Base-by-base conservation (phyloP, 345 rosid species). In the Lumnitzera racemosa region DNA sequence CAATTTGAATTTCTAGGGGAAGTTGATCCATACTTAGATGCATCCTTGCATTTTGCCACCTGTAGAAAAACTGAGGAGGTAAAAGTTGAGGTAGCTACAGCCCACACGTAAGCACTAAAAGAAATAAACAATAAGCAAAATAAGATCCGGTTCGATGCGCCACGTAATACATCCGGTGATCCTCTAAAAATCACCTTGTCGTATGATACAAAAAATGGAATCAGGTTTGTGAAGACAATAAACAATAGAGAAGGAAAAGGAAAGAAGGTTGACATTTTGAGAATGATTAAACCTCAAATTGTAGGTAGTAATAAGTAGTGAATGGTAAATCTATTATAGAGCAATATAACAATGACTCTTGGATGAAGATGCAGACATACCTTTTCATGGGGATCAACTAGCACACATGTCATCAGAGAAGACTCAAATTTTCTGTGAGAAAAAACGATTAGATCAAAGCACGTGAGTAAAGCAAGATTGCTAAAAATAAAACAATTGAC, bases 1-100 rank as follows among this genome's bases (percentile, higher is more conserved):
- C 9, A 36, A 4, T 36, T 36, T 36, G 0, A 36, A 9, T 9
- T 3, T 36, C 9, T 36, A 9, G 4, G 95, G 52, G 96, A 86
- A 71, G 79, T 86, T 57, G 96, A 86, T 69, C 89, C 90, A 61
- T 67, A 72, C 73, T 81, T 86, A 31, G 72, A 68, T 54, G 87
- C 75, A 70, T 91, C 95, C 71, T 80, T 92, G 76, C 81, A 87
- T 75, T 89, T 96, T 41, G 91, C 98, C 49, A 92, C 92, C 73
- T 91, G 98, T 68, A 92, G 74, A 76, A 87, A 85, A 66, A 87
- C 77, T 61, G 88, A 76, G 70, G 96, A 81, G 69, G 89, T 63
- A 92, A 76, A 20, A 72, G 88, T 76, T 66, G 96, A 78, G 43
- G 94, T 89, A 68, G 94, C 80, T 56, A 89, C 83, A 48, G 87